These are phyloP conservation scores for Lotus japonicus DNA, from an alignment of 306 rosid genomes.

Conservation along the genomic window DNA sequence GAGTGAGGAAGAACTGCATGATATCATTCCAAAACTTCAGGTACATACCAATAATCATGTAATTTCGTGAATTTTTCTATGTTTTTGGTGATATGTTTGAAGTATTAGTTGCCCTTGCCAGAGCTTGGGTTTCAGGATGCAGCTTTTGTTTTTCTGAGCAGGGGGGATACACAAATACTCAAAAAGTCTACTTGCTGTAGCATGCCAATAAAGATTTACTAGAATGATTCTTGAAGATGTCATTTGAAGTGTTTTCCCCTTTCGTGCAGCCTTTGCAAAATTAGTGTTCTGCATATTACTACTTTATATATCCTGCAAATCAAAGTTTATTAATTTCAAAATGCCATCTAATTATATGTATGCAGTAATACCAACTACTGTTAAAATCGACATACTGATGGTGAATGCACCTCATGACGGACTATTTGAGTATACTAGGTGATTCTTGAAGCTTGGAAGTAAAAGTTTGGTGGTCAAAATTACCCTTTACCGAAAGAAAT, in stretches of 20 bases:
- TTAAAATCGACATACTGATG: neutral
- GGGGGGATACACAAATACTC: neutral
- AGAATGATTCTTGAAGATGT: neutral
- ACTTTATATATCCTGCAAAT: neutral
- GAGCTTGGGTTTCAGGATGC: neutral
- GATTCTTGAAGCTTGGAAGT: conserved; percentile 11
- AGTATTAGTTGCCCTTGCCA: neutral
- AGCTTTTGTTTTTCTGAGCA: neutral
- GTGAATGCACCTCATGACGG: neutral
- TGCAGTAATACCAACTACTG: neutral
- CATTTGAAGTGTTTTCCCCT: neutral
- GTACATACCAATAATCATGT: conserved; percentile 29
- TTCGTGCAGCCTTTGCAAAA: conserved; percentile 16
- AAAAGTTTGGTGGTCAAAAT: neutral
- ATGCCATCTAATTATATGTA: neutral
- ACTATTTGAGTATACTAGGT: neutral
- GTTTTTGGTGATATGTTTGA: neutral
- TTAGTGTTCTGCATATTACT: neutral
- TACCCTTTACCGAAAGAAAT: conserved; percentile 8
- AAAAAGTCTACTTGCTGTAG: neutral
- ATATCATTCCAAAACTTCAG: conserved; percentile 82
- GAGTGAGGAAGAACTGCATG: conserved; percentile 54
- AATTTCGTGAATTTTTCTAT: neutral
- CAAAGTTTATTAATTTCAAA: neutral
- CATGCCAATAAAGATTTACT: neutral